Percentiles rank a stretch among this genome's conserved stretches.
These are phyloP conservation scores for Aspergillus taichungensis DNA, from an alignment of 495 filamentous ascomycete genomes.

Conservation along the genomic window DNA sequence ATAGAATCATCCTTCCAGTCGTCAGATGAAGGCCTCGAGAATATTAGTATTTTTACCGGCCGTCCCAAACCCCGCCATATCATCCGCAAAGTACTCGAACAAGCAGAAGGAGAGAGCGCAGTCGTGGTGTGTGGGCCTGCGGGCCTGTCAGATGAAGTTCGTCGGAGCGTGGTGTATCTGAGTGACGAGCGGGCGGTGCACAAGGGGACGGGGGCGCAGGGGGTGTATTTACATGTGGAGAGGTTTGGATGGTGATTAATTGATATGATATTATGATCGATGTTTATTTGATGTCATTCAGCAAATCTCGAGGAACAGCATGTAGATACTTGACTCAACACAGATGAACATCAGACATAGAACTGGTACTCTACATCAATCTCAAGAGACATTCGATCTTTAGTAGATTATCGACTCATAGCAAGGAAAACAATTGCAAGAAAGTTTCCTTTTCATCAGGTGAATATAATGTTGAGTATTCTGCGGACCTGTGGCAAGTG, in stretches of 20 bases:
- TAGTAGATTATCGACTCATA: no score
- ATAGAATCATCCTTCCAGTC: background rate
- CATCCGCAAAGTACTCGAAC: constrained; percentile 54
- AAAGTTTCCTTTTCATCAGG: no score
- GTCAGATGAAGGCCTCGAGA: no score
- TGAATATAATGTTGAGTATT: no score
- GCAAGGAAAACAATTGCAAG: no score
- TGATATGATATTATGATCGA: background rate
- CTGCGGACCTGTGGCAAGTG: no score
- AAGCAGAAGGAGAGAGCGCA: constrained; percentile 69
- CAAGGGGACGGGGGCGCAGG: constrained; percentile 84
- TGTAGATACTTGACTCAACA: no score
- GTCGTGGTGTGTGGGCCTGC: constrained; percentile 75
- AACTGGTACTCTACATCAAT: no score
- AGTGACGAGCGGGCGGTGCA: constrained; percentile 84
- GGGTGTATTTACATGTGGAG: constrained; percentile 48
- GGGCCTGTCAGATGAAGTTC: constrained; percentile 54
- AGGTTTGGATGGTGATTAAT: constrained; percentile 24
- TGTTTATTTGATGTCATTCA: background rate
- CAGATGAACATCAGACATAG: no score
- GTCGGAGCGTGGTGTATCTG: constrained; percentile 57
- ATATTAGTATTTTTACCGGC: constrained; percentile 23
- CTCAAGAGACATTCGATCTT: no score
- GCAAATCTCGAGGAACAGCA: no score
- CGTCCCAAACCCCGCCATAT: constrained; percentile 37